Evolutionary conservation across 2,329 filamentous ascomycete genomes (phyloP), one percentile per base, ranked within the genome.

Genomic region (Epichloe gansuensis): DNA sequence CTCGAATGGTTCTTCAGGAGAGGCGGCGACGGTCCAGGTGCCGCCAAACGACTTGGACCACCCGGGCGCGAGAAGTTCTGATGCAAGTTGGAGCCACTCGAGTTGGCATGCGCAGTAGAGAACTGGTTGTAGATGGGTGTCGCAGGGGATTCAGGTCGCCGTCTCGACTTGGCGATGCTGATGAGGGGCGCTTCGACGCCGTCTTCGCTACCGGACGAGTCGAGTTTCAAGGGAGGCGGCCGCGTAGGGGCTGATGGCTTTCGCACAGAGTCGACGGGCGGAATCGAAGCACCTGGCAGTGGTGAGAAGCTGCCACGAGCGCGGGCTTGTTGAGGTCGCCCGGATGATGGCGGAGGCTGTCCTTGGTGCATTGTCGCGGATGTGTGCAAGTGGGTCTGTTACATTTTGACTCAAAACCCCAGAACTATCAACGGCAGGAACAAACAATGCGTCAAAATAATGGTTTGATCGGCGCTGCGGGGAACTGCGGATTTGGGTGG

Each of bases 51-150:
- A 40, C 49, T 51, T 13, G 62, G 54, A 13, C 64, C 55, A 6
- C 68, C 73, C 41, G 79, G 78, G 15, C 80, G 74, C 25, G 78
- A 81, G 68, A 79, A 82, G 70, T 78, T 81, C 54, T 77, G 76
- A 23, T 72, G 71, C 45, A 64, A 47, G 55, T 68, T 75, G 53
- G 65, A 64, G 54, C 65, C 69, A 66, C 73, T 78, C 51, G 69
- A 67, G 64, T 73, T 78, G 56, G 68, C 60, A 54, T 73, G 72
- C 13, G 69, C 45, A 21, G 53, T 66, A 5, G 71, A 68, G 56
- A 78, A 75, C 61, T 69, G 71, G 52, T 71, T 59, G 64, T 76
- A 74, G 58, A 73, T 71, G 35, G 77, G 70, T 51, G 74, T 74
- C 55, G 67, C 63, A 25, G 73, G 62, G 44, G 65, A 64, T 51